Conservation (phyloP, 352 stramenopile genomes). For the Phytophthora tubulina region DNA sequence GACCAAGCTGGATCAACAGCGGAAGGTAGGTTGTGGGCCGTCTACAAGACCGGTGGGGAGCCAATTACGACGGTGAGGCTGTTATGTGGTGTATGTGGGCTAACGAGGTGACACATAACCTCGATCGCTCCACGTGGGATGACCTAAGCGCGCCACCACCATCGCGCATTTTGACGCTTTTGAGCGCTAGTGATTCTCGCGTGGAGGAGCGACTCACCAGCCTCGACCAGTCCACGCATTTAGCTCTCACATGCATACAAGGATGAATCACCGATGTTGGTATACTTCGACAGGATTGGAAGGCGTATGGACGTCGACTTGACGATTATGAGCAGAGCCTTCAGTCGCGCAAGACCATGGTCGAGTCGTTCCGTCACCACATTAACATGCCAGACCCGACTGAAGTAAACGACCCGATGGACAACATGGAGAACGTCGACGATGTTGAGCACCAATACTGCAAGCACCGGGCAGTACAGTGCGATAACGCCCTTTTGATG, state of each 20-base stretch:
- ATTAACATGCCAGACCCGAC: constrained; percentile 5
- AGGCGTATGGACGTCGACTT: constrained; percentile 6
- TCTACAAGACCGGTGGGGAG: constrained; percentile 16
- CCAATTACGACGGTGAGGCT: constrained; percentile 11
- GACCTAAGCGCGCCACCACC: constrained; percentile 2
- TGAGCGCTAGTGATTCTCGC: constrained; percentile 17
- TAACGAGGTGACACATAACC: constrained; percentile 17
- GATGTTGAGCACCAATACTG: constrained; percentile 29
- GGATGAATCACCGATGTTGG: constrained; percentile 13
- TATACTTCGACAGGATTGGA: background rate
- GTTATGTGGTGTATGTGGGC: constrained; percentile 36
- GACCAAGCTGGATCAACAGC: constrained; percentile 18
- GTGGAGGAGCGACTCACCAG: background rate
- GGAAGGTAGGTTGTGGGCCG: constrained; percentile 12
- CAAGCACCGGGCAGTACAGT: background rate
- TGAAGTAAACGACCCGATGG: constrained; percentile 4
- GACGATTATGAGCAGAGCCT: constrained; percentile 1
- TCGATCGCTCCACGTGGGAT: background rate
- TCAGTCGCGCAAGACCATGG: background rate
- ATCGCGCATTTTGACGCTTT: constrained; percentile 2
- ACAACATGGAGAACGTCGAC: constrained; percentile 26
- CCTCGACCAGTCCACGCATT: constrained; percentile 1
- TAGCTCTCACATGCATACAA: constrained; percentile 8
- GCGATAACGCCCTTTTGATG: too few species aligned
- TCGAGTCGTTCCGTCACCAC: constrained; percentile 18